Evolutionary conservation across 202 grass and related monocot species (phyloP).

Genomic region (Schoenoplectus triqueter): DNA sequence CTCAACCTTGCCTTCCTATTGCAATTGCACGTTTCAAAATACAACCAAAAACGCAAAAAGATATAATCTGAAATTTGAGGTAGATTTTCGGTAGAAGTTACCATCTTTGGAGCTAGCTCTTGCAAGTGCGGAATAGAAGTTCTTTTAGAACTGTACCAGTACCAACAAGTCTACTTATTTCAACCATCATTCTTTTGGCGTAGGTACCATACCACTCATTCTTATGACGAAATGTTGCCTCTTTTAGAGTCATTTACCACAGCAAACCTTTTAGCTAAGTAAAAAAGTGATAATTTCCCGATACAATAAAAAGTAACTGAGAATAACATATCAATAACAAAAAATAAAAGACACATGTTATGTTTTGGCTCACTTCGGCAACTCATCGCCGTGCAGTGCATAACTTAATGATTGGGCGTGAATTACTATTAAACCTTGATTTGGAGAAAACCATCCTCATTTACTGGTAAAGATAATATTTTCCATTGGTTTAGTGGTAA

Average conservation of each 20-base stretch:
- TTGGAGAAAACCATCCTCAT: no score
- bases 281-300: neutral
- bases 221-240: neutral
- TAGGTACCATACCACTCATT: neutral
- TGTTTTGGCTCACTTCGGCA: neutral
- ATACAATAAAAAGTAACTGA: neutral
- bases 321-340: neutral
- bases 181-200: neutral
- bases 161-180: neutral
- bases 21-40: neutral
- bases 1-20: neutral
- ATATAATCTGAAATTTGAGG: neutral
- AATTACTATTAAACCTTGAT: no score
- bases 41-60: neutral
- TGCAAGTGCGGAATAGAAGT: no score
- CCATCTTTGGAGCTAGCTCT: no score
- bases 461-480: no score
- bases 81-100: neutral
- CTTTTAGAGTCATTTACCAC: conserved; percentile 20
- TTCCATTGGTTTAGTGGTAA: no score
- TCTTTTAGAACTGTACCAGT: neutral
- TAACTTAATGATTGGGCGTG: no score
- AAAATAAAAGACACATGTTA: neutral
- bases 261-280: neutral
- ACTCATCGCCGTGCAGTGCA: neutral